phyloP scores from a whole-genome alignment of 2,329 filamentous ascomycete genomes.

The Pseudogymnoascus sp. region DNA sequence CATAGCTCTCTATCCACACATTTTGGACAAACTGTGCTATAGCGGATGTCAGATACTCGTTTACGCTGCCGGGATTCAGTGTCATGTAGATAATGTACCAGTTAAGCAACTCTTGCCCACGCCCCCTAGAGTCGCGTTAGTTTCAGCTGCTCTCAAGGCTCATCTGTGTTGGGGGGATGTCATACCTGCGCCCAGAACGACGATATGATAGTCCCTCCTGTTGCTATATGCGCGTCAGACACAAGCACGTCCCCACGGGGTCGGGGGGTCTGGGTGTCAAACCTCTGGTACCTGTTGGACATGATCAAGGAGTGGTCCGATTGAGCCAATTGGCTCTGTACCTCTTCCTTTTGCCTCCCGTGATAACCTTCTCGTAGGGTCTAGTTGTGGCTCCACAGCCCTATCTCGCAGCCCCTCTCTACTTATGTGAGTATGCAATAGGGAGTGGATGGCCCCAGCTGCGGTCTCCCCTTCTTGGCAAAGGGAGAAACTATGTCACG shows the following conservation, averaged over 20 bases:
- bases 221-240: constrained; percentile 10
- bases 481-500: not conserved
- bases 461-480: not conserved
- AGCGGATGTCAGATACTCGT: constrained; percentile 18
- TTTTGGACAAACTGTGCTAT: constrained; percentile 68
- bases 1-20: constrained; percentile 65
- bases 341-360: not conserved
- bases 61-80: constrained; percentile 14
- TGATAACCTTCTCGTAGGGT: constrained; percentile 4
- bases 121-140: constrained; percentile 43
- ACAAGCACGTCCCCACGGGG: not conserved
- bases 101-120: constrained; percentile 71
- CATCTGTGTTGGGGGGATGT: not conserved
- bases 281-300: constrained; percentile 11
- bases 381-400: constrained; percentile 5
- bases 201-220: constrained; percentile 58
- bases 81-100: constrained; percentile 38
- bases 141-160: not conserved
- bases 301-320: not conserved
- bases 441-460: constrained; percentile 4
- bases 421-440: constrained; percentile 6
- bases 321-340: constrained; percentile 7
- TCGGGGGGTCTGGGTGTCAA: not conserved
- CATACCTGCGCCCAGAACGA: constrained; percentile 55
- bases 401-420: constrained; percentile 7